Conservation (phyloP, 202 grass and related monocot species). For the Panicum hallii region DNA sequence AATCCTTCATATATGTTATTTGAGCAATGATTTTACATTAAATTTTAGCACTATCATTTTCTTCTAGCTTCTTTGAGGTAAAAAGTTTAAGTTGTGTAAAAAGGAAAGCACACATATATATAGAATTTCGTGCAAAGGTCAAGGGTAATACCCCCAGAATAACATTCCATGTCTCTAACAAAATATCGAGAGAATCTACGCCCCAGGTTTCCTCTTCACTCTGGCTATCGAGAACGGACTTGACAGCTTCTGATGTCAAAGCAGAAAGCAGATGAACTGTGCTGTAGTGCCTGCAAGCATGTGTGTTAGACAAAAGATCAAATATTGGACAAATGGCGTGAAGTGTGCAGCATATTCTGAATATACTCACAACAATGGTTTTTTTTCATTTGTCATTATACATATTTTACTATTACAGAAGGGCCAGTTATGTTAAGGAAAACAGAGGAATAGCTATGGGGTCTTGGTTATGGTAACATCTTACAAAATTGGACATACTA, state of each 20-base stretch:
- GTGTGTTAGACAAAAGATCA: slow-evolving; percentile 31
- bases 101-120: slow-evolving; percentile 14
- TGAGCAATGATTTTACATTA: slow-evolving; percentile 20
- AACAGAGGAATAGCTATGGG: neutral
- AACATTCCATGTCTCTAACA: slow-evolving; percentile 96
- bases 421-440: neutral
- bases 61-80: neutral
- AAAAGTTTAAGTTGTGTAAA: slow-evolving; percentile 6
- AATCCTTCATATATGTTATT: slow-evolving; percentile 8
- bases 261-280: slow-evolving; percentile 83
- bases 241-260: slow-evolving; percentile 88
- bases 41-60: slow-evolving; percentile 6
- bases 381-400: neutral
- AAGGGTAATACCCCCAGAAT: slow-evolving; percentile 74
- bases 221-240: slow-evolving; percentile 65
- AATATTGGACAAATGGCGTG: slow-evolving; percentile 18
- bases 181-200: slow-evolving; percentile 88
- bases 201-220: slow-evolving; percentile 92
- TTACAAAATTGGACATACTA: neutral
- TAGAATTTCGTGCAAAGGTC: slow-evolving; percentile 25
- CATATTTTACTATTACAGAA: slow-evolving; percentile 2
- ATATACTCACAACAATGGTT: slow-evolving; percentile 13
- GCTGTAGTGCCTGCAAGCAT: slow-evolving; percentile 77
- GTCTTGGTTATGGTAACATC: neutral
- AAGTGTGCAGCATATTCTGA: slow-evolving; percentile 28